Evolutionary conservation across 2,329 filamentous ascomycete genomes (phyloP), one percentile per base, ranked within the genome.

Genomic region (Parastagonospora avenae): DNA sequence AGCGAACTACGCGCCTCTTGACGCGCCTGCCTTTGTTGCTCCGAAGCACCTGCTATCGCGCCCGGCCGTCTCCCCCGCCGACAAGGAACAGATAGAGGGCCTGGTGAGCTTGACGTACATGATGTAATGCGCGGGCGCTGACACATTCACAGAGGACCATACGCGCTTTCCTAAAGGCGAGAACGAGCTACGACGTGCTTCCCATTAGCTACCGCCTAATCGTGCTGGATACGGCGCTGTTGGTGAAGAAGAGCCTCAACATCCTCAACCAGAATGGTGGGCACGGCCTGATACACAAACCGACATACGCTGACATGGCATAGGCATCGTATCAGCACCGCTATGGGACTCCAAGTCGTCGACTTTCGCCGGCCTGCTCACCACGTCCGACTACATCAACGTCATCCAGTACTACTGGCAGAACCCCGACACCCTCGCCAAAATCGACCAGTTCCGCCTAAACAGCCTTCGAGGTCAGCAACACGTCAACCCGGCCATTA

Each of bases 391-490:
- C 77, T 99, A 94, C 74, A 95, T 99, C 77, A 99, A 99, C 70
- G 89, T 99, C 50, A 96, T 99, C 35, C 93, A 97, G 74, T 99
- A 99, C 77, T 97, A 99, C 80, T 97, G 92, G 81, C 92, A 97
- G 75, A 95, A 94, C 64, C 94, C 93, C 2, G 91, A 96, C 61
- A 89, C 92, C 51, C 84, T 97, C 54, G 86, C 87, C 60, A 87
- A 93, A 70, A 90, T 99, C 64, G 94, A 97, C 62, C 90, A 96
- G 74, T 97, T 99, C 73, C 88, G 91, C 40, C 79, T 99, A 55
- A 93, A 90, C 77, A 96, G 91, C 70, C 83, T 99, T 51, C 85
- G 93, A 83, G 91, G 92, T 96, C 80, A 52, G 80, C 64, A 43
- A 28, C 9, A 11, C 8, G 8, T 8, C 19, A 8, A 1, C 12